phyloP scores from a whole-genome alignment of 73 alveolate species.

The Symbiodinium natans region DNA sequence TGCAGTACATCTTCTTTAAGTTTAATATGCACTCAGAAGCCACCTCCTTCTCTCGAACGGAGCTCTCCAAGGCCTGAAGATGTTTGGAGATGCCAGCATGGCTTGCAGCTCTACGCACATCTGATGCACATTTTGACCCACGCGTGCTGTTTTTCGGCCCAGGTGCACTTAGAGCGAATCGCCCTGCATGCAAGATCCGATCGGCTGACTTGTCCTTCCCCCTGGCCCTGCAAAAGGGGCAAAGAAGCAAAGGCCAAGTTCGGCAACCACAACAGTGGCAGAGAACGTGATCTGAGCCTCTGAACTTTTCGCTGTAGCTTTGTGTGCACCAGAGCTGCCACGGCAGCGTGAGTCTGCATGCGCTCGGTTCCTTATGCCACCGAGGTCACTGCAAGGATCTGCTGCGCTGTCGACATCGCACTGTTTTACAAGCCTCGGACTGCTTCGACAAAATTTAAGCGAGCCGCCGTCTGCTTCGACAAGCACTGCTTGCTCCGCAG shows the following conservation, averaged over 20 bases:
- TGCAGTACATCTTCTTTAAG: neutral
- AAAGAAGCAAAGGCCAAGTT: too few species aligned
- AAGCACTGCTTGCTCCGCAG: conserved; percentile 7
- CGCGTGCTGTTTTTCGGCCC: too few species aligned
- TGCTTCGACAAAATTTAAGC: neutral
- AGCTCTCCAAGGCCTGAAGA: conserved; percentile 20
- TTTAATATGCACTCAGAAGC: neutral
- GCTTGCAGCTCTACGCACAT: too few species aligned
- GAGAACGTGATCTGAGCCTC: neutral
- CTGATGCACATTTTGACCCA: too few species aligned
- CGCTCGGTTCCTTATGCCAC: neutral
- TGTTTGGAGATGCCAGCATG: too few species aligned
- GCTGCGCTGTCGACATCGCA: neutral
- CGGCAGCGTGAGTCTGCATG: neutral
- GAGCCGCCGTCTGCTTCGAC: neutral
- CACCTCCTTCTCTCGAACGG: conserved; percentile 34
- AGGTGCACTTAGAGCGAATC: neutral
- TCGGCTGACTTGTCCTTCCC: neutral
- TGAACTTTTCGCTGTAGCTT: neutral
- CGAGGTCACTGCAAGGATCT: neutral
- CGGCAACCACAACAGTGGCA: too few species aligned
- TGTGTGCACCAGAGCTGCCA: neutral
- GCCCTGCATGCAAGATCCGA: neutral
- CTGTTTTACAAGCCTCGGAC: neutral
- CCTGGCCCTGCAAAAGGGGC: neutral